Conservation (phyloP, 225 moss, liverwort and hornwort species). For the Marchantia paleacea region DNA sequence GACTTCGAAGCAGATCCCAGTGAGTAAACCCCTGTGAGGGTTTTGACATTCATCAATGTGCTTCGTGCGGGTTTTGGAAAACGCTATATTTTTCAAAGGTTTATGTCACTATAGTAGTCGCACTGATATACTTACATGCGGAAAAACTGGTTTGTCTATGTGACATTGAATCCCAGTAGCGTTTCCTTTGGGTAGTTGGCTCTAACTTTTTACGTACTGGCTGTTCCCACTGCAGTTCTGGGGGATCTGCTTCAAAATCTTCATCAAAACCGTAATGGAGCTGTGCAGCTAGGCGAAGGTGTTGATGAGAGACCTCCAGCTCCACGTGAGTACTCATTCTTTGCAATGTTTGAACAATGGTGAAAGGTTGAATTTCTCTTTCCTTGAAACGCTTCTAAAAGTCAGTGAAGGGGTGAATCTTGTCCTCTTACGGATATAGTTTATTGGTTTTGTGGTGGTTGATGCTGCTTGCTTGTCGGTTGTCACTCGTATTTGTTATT, state of each 20-base stretch:
- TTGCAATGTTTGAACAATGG: neutral
- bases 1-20: slow-evolving; percentile 10
- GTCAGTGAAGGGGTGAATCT: too few relatives aligned
- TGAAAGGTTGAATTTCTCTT: too few relatives aligned
- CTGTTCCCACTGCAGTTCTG: neutral
- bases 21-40: neutral
- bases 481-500: too few relatives aligned
- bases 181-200: neutral
- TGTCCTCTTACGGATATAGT: too few relatives aligned
- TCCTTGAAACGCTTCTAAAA: too few relatives aligned
- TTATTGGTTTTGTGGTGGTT: too few relatives aligned
- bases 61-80: neutral
- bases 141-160: too few relatives aligned
- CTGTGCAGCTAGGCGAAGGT: slow-evolving; percentile 4
- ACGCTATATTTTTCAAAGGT: neutral
- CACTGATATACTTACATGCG: too few relatives aligned
- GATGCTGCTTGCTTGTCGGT: too few relatives aligned
- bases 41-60: neutral
- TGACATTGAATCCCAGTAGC: too few relatives aligned
- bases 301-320: neutral
- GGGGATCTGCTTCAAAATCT: slow-evolving; percentile 21
- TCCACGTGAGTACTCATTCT: neutral
- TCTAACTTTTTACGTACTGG: too few relatives aligned
- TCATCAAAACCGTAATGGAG: slow-evolving; percentile 5
- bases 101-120: too few relatives aligned